These are phyloP conservation scores for Gardenia jasminoides DNA, from an alignment of 257 asterid species.

Conservation along the genomic window DNA sequence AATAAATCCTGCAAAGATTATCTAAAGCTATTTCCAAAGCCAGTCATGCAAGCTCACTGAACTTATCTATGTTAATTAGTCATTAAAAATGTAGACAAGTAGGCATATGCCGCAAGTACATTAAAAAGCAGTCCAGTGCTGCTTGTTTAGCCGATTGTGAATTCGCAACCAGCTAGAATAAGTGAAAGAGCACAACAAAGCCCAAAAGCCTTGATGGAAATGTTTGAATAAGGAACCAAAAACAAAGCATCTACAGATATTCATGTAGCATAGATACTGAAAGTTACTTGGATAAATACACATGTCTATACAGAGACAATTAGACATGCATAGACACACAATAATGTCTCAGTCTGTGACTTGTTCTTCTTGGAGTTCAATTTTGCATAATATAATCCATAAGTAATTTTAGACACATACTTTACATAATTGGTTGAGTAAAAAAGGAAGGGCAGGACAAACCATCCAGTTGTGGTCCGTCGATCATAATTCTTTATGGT, in stretches of 20 bases:
- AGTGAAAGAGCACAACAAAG: too few species aligned
- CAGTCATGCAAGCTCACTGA: too few species aligned
- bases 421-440: neutral
- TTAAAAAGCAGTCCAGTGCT: too few species aligned
- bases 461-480: conserved; percentile 88
- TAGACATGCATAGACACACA: neutral
- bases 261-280: neutral
- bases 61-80: too few species aligned
- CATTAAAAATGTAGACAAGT: too few species aligned
- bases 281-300: neutral
- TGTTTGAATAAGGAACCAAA: too few species aligned
- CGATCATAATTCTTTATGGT: conserved; percentile 88
- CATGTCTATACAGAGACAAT: neutral
- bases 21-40: too few species aligned
- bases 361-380: neutral
- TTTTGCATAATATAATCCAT: neutral
- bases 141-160: too few species aligned
- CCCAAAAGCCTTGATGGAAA: too few species aligned
- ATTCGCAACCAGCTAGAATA: too few species aligned
- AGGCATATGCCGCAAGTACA: too few species aligned
- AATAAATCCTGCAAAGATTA: too few species aligned
- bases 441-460: conserved; percentile 32
- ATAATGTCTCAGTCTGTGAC: neutral
- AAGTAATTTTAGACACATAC: neutral
- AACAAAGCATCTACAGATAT: neutral